Evolutionary conservation across 2,329 filamentous ascomycete species (phyloP), one percentile per base, ranked within the genome.

Genomic region (Massarina eburnea): DNA sequence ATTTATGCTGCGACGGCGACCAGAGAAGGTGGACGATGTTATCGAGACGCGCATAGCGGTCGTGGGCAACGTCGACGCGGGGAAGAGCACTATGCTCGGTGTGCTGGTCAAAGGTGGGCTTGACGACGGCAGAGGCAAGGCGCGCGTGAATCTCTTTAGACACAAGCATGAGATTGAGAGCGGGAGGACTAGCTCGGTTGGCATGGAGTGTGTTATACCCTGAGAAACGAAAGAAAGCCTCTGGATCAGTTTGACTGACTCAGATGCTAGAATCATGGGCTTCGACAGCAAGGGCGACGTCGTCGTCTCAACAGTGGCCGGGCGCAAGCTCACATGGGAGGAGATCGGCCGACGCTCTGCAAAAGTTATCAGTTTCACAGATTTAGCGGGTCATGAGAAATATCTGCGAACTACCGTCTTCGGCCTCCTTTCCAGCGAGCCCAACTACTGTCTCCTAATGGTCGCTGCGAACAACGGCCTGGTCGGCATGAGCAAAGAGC

Each of bases 121-220:
- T 2, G 94, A 99, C 61, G 94, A 99, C 71, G 94, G 94, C 14
- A 82, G 94, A 64, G 94, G 94, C 10, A 92, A 89, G 70, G 92
- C 94, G 36, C 86, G 94, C 51, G 89, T 99, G 41, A 97, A 96
- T 55, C 83, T 99, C 10, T 99, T 99, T 73, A 83, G 94, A 14
- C 94, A 99, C 71, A 97, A 99, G 72, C 94, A 99, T 64, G 94
- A 99, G 73, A 88, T 97, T 32, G 94, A 99, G 72, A 94, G 89
- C 37, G 94, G 94, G 1, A 82, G 94, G 55, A 99, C 94, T 8
- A 96, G 90, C 66, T 96, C 91, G 0, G 94, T 99, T 0, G 92
- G 94, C 33, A 95, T 97, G 91, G 94, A 99, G 71, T 30, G n/a
- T 97, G 62, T 50, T 91, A 97, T 86, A 94, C 92, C 1, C 97